Percentiles rank a stretch among this genome's conserved stretches.
Evolutionary conservation across 2,329 filamentous ascomycete genomes (phyloP).

Genomic region (Didymella keratinophila): DNA sequence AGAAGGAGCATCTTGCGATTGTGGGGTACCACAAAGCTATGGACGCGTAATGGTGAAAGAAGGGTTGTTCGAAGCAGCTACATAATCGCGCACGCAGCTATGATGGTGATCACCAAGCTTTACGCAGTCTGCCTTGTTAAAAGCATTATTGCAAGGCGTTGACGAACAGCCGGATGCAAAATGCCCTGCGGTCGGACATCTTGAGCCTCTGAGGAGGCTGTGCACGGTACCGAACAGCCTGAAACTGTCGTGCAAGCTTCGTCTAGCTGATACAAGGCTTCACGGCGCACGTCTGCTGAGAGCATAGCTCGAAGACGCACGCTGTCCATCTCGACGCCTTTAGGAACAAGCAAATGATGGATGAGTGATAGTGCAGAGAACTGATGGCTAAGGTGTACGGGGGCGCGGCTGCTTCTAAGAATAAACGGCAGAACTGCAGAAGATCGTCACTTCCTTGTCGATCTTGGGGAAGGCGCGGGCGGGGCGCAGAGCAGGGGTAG

Average conservation of each 20-base stretch:
- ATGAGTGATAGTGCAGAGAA: neutral
- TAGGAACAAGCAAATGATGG: neutral
- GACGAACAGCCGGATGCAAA: neutral
- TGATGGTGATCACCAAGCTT: slow-evolving; percentile 4
- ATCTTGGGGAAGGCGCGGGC: slow-evolving; percentile 13
- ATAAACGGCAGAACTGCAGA: slow-evolving; percentile 13
- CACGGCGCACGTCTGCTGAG: slow-evolving; percentile 1
- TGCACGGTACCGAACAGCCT: slow-evolving; percentile 11
- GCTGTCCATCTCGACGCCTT: neutral
- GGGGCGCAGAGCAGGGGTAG: slow-evolving; percentile 15
- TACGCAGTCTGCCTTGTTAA: slow-evolving; percentile 15
- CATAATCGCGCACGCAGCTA: slow-evolving; percentile 2
- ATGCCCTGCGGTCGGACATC: slow-evolving; percentile 10
- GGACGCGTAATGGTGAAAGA: slow-evolving; percentile 19
- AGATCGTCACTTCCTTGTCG: slow-evolving; percentile 4
- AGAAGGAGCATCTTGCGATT: neutral
- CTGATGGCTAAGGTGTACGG: neutral
- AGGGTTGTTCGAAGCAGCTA: neutral
- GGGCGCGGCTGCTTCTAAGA: slow-evolving; percentile 11
- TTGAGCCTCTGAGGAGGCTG: slow-evolving; percentile 9
- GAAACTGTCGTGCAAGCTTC: slow-evolving; percentile 19
- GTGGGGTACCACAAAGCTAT: slow-evolving; percentile 4
- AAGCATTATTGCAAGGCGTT: slow-evolving; percentile 4
- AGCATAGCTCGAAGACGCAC: neutral
- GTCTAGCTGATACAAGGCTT: slow-evolving; percentile 15